These are phyloP conservation scores for Zea mays DNA, from an alignment of 176 grass and related monocot species.

Conservation along the genomic window DNA sequence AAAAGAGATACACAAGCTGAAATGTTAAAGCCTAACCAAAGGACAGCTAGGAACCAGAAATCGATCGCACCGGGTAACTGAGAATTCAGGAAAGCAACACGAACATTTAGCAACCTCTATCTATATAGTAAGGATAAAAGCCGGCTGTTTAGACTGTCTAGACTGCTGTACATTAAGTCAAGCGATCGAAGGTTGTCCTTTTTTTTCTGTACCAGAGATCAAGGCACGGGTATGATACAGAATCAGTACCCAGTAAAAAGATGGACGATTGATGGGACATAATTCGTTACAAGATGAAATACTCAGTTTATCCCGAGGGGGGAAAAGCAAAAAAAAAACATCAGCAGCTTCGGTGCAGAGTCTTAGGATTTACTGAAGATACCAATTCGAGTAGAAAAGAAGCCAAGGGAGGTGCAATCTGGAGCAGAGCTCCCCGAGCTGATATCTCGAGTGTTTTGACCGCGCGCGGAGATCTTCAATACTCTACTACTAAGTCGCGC, in stretches of 20 bases:
- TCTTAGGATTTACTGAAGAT: neutral
- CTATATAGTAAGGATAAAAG: neutral
- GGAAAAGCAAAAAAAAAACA: too few relatives aligned
- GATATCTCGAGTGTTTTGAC: neutral
- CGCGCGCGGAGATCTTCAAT: neutral
- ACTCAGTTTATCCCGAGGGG: neutral
- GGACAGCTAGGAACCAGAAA: conserved; percentile 12
- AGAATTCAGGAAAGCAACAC: neutral
- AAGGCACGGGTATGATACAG: neutral
- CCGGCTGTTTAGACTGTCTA: too few relatives aligned
- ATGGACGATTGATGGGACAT: neutral
- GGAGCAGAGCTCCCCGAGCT: neutral
- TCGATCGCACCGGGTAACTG: neutral
- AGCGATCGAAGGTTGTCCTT: too few relatives aligned
- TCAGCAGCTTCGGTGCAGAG: neutral
- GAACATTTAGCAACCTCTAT: neutral
- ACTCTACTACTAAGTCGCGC: neutral
- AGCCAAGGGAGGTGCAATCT: neutral
- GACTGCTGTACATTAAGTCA: too few relatives aligned
- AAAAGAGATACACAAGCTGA: neutral
- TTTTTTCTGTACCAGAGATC: neutral
- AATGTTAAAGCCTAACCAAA: conserved; percentile 15
- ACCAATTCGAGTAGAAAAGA: too few relatives aligned
- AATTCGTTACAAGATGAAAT: neutral
- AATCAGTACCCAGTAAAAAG: neutral